Conservation (phyloP, 73 alveolate species). For the Paramecium sonneborni region DNA sequence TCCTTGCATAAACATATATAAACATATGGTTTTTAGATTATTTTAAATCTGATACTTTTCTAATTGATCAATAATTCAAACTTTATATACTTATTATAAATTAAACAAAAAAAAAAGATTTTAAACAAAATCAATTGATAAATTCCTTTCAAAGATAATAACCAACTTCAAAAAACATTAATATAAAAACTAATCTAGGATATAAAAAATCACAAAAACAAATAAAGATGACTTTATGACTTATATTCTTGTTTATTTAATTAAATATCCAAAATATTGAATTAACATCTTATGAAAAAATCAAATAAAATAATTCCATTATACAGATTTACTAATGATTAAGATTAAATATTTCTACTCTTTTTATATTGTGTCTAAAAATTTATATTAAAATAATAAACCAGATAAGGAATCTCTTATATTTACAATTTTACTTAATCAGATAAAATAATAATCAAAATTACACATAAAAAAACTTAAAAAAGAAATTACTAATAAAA, state of each 20-base stretch:
- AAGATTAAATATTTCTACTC: too few relatives aligned
- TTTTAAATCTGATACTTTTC: constrained; percentile 89
- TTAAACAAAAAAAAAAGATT: constrained; percentile 82
- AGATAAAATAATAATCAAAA: background rate
- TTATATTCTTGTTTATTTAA: constrained; percentile 70
- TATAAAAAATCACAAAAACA: constrained; percentile 81
- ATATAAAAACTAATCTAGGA: constrained; percentile 84
- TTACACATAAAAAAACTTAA: background rate
- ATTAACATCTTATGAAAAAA: too few relatives aligned
- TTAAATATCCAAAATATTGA: too few relatives aligned
- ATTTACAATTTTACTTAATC: too few relatives aligned
- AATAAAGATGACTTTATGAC: constrained; percentile 83
- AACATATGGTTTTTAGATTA: constrained; percentile 79
- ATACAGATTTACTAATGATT: too few relatives aligned
- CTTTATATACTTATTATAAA: constrained; percentile 89
- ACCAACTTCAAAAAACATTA: constrained; percentile 90
- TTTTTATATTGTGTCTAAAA: too few relatives aligned
- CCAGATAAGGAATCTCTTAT: too few relatives aligned
- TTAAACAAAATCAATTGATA: constrained; percentile 68
- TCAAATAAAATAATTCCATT: too few relatives aligned
- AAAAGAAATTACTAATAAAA: background rate
- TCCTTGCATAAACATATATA: too few relatives aligned
- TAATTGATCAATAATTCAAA: constrained; percentile 74
- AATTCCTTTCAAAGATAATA: constrained; percentile 82
- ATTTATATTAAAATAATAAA: too few relatives aligned